Conservation (phyloP, 2,329 filamentous ascomycete species). For the Teratosphaeria epicoccoides region DNA sequence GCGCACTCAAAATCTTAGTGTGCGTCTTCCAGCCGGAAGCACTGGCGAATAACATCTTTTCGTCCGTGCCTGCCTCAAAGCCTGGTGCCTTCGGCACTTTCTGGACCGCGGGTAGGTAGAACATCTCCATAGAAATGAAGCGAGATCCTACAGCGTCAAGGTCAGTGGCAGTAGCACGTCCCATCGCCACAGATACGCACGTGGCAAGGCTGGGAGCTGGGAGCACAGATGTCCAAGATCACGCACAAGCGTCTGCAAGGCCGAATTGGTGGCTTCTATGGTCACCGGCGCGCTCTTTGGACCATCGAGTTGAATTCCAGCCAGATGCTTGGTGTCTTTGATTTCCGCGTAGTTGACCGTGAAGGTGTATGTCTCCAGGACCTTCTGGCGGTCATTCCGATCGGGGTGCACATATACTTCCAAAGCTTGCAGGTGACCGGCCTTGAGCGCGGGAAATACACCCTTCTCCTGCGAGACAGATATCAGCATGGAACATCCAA, state of each 20-base stretch:
- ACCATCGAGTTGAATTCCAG: slow-evolving; percentile 20
- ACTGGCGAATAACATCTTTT: slow-evolving; percentile 27
- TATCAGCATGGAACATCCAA: slow-evolving; percentile 15
- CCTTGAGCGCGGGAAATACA: slow-evolving; percentile 37
- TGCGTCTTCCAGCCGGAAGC: slow-evolving; percentile 30
- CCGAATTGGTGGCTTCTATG: slow-evolving; percentile 30
- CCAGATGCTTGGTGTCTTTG: slow-evolving; percentile 7
- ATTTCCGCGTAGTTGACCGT: slow-evolving; percentile 32
- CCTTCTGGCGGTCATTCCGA: slow-evolving; percentile 21
- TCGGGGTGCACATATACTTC: slow-evolving; percentile 37
- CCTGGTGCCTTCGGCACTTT: slow-evolving; percentile 32
- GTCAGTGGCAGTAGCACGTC: background rate
- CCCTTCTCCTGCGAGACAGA: slow-evolving; percentile 38
- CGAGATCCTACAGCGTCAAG: slow-evolving; percentile 24
- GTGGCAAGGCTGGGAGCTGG: slow-evolving; percentile 32
- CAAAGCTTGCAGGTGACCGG: slow-evolving; percentile 34
- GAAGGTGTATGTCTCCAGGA: slow-evolving; percentile 43
- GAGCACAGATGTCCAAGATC: slow-evolving; percentile 30
- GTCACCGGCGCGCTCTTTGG: slow-evolving; percentile 25
- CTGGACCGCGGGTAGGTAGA: slow-evolving; percentile 34
- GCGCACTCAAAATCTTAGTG: slow-evolving; percentile 21
- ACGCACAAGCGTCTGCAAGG: slow-evolving; percentile 34
- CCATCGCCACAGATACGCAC: slow-evolving; percentile 18
- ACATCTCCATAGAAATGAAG: slow-evolving; percentile 34
- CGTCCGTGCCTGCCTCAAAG: slow-evolving; percentile 24